phyloP scores from a whole-genome alignment of 2,329 filamentous ascomycete species.

The Trichoderma sp. region DNA sequence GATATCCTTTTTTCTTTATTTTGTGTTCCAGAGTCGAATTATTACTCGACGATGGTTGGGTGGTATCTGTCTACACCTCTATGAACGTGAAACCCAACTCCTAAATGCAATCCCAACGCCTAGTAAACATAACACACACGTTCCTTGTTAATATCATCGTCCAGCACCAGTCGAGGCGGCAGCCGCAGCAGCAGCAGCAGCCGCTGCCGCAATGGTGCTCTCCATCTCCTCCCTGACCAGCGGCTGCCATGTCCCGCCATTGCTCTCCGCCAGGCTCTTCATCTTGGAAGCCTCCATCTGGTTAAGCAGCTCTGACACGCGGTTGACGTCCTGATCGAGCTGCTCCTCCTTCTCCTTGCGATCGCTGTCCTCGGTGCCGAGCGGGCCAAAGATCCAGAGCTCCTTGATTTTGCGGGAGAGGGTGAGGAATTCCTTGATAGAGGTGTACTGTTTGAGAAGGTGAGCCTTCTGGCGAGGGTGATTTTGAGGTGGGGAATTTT shows the following conservation, averaged over 20 bases:
- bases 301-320: constrained; percentile 37
- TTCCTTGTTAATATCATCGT: not conserved
- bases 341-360: constrained; percentile 37
- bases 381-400: constrained; percentile 45
- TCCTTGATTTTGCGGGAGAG: constrained; percentile 46
- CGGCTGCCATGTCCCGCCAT: constrained; percentile 40
- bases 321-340: constrained; percentile 37
- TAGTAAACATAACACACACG: not conserved
- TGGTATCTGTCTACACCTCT: constrained; percentile 15
- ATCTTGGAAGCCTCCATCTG: constrained; percentile 36
- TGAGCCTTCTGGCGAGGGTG: not conserved
- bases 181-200: not conserved
- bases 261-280: constrained; percentile 34
- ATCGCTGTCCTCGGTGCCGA: constrained; percentile 39
- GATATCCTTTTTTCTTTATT: not conserved
- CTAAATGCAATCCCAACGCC: constrained; percentile 4
- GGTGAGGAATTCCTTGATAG: constrained; percentile 45
- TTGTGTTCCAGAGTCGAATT: not conserved
- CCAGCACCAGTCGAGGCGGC: not conserved
- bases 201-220: constrained; percentile 8
- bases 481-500: not conserved
- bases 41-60: not conserved
- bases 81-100: not conserved
- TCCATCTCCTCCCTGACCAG: constrained; percentile 25
- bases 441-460: constrained; percentile 37